phyloP scores from a whole-genome alignment of 2,329 filamentous ascomycete genomes.

The Aspergillus caelatus region DNA sequence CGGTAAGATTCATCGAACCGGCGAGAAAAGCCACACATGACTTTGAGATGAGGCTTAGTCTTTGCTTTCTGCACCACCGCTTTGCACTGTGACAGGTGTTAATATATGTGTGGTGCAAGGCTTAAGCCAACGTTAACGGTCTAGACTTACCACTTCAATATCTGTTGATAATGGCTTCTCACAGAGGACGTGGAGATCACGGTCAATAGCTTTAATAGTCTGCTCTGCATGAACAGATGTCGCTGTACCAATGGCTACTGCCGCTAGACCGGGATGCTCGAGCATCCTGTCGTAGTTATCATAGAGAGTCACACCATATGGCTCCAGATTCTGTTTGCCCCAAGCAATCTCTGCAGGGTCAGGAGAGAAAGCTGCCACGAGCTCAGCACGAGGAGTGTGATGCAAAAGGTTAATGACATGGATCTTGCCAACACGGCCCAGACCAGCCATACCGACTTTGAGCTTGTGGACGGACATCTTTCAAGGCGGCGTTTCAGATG shows the following conservation, averaged over 20 bases:
- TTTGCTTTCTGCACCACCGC: conserved; percentile 59
- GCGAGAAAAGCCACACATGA: conserved; percentile 68
- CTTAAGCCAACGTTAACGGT: background rate
- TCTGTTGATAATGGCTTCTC: conserved; percentile 58
- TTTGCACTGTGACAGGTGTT: conserved; percentile 50
- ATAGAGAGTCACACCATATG: conserved; percentile 56
- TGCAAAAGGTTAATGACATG: conserved; percentile 52
- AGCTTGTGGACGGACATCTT: conserved; percentile 35
- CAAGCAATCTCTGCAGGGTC: conserved; percentile 49
- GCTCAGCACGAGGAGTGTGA: conserved; percentile 48
- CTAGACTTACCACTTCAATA: conserved; percentile 55
- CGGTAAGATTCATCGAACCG: conserved; percentile 69
- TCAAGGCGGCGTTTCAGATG: background rate
- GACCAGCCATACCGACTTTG: conserved; percentile 50
- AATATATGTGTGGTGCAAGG: background rate
- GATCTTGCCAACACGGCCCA: conserved; percentile 52
- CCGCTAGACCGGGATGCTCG: conserved; percentile 55
- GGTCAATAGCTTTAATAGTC: conserved; percentile 57
- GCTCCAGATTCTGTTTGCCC: conserved; percentile 53
- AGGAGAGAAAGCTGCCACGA: conserved; percentile 52
- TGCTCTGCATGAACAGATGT: conserved; percentile 60
- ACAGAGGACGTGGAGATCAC: conserved; percentile 57
- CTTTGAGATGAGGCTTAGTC: conserved; percentile 61
- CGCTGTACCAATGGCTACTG: conserved; percentile 56
- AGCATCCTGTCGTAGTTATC: conserved; percentile 58